These are phyloP conservation scores for Amphicarpaea edgeworthii DNA, from an alignment of 306 rosid species.

Conservation along the genomic window DNA sequence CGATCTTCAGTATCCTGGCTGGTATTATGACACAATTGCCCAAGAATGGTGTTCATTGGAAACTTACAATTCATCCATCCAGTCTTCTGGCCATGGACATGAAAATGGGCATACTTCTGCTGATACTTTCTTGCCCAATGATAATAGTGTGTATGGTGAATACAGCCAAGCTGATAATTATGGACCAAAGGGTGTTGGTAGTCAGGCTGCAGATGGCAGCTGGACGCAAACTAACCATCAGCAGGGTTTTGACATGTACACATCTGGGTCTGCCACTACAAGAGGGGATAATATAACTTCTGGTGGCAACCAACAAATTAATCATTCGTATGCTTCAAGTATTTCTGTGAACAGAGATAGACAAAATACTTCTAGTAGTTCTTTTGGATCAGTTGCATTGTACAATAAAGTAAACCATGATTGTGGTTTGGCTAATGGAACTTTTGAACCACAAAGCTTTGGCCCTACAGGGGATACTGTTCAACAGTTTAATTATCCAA, in stretches of 20 bases:
- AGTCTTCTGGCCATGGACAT: conserved; percentile 47
- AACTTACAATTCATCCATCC: conserved; percentile 58
- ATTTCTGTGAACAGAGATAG: conserved; percentile 52
- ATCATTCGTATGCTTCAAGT: conserved; percentile 56
- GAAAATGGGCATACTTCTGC: conserved; percentile 56
- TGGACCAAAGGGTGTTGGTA: conserved; percentile 50
- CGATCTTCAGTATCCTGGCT: conserved; percentile 83
- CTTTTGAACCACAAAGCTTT: conserved; percentile 55
- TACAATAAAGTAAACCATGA: conserved; percentile 60
- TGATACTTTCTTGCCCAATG: conserved; percentile 43
- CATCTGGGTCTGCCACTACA: conserved; percentile 43
- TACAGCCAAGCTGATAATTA: conserved; percentile 53
- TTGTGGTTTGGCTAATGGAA: conserved; percentile 58
- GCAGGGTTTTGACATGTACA: conserved; percentile 53
- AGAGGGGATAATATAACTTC: conserved; percentile 41
- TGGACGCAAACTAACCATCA: conserved; percentile 54
- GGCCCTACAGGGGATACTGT: conserved; percentile 51
- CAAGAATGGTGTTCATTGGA: conserved; percentile 80
- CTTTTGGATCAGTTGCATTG: conserved; percentile 60
- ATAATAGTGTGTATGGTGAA: conserved; percentile 47
- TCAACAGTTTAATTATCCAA: conserved; percentile 64
- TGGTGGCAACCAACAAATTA: conserved; percentile 57
- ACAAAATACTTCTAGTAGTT: conserved; percentile 55
- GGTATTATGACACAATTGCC: conserved; percentile 79
- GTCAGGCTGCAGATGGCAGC: conserved; percentile 55